phyloP scores from a whole-genome alignment of 352 stramenopile species.

The Pythium grandisporangium region DNA sequence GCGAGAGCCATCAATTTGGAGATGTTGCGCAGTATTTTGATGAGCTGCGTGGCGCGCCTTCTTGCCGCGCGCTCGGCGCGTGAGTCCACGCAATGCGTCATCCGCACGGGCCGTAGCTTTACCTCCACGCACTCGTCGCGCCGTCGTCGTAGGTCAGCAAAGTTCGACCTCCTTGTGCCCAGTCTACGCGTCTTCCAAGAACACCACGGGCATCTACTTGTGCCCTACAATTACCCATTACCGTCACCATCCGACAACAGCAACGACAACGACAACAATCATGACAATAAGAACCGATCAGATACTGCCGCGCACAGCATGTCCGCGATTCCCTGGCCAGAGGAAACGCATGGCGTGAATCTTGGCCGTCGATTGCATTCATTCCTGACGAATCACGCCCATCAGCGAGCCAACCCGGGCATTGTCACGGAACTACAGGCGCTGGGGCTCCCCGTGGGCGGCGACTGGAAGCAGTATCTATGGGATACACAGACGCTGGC shows the following conservation, averaged over 20 bases:
- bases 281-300: no score
- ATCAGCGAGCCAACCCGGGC: neutral
- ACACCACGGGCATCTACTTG: slow-evolving; percentile 9
- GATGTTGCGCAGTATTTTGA: no score
- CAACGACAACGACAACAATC: neutral
- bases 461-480: slow-evolving; percentile 7
- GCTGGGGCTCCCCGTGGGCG: slow-evolving; percentile 4
- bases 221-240: slow-evolving; percentile 13
- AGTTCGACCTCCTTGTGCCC: slow-evolving; percentile 9
- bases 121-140: no score
- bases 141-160: no score
- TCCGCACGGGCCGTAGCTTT: no score
- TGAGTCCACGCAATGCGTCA: no score
- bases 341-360: slow-evolving; percentile 6
- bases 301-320: no score
- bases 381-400: slow-evolving; percentile 5
- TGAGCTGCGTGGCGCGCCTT: no score
- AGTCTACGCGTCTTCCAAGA: slow-evolving; percentile 4
- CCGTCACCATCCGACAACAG: neutral
- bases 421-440: neutral
- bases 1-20: no score
- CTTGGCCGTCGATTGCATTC: slow-evolving; percentile 8
- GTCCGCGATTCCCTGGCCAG: slow-evolving; percentile 1
- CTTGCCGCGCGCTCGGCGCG: no score
- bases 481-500: slow-evolving; percentile 10